Evolutionary conservation across 1,284 basidiomycete species (phyloP).

Genomic region (Pterula multifida): DNA sequence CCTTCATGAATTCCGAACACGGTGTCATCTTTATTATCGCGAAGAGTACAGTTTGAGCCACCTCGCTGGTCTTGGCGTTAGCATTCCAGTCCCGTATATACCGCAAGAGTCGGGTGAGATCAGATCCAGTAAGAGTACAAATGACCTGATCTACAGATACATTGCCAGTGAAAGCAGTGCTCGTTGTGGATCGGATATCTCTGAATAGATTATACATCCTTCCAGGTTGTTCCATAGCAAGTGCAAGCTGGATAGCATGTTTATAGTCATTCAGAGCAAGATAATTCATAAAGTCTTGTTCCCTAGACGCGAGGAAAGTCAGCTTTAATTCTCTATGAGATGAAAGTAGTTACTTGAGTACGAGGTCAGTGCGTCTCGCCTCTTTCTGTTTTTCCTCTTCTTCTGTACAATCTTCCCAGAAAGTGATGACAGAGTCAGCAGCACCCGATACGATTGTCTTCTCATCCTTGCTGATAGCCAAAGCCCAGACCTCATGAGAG

Average conservation of each 20-base stretch:
- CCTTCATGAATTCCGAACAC: constrained; percentile 62
- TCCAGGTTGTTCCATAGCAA: constrained; percentile 89
- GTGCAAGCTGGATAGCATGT: constrained; percentile 81
- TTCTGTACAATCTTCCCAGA: constrained; percentile 91
- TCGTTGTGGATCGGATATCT: constrained; percentile 33
- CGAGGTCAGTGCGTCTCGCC: constrained; percentile 53
- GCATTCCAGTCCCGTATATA: constrained; percentile 94
- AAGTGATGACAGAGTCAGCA: constrained; percentile 86
- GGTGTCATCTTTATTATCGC: constrained; percentile 70
- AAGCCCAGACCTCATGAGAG: constrained; percentile 78
- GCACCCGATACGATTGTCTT: constrained; percentile 81
- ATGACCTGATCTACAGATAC: constrained; percentile 75
- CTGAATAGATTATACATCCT: constrained; percentile 77
- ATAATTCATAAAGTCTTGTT: constrained; percentile 93
- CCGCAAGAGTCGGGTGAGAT: constrained; percentile 72
- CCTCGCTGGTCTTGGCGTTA: constrained; percentile 70
- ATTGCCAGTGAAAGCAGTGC: constrained; percentile 48
- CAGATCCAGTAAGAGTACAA: constrained; percentile 52
- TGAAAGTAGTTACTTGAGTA: constrained; percentile 48
- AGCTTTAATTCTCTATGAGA: constrained; percentile 2
- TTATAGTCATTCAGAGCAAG: constrained; percentile 82
- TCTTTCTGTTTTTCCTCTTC: constrained; percentile 69
- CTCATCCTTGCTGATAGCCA: constrained; percentile 72
- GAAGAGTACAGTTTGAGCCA: constrained; percentile 82
- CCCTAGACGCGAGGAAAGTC: constrained; percentile 33